phyloP scores from a whole-genome alignment of 371 early-diverging fungal species.

The Mortierella sp. region DNA sequence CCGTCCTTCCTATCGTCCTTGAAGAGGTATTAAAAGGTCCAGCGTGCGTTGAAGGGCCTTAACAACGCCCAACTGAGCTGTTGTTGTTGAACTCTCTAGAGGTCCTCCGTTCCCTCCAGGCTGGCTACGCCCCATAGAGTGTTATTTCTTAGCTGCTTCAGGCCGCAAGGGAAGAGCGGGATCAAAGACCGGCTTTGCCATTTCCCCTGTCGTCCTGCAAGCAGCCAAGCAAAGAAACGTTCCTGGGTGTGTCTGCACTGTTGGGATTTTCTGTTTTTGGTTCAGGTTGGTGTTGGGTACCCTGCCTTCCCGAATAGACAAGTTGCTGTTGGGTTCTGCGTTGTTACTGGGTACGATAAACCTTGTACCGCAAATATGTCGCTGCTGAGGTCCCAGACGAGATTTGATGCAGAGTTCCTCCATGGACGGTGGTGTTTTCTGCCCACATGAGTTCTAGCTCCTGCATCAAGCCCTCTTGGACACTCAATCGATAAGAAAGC shows the following conservation, averaged over 20 bases:
- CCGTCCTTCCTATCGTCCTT: background rate
- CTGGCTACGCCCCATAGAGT: background rate
- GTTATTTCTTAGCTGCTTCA: background rate
- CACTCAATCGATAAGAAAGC: background rate
- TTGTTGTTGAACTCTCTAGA: background rate
- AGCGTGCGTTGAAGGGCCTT: background rate
- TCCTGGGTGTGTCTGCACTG: background rate
- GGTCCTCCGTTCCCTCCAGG: background rate
- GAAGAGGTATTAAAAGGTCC: background rate
- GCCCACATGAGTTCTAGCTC: background rate
- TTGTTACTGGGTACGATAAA: background rate
- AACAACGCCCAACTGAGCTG: background rate
- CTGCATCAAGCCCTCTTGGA: background rate
- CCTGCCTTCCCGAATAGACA: background rate
- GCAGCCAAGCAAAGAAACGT: background rate
- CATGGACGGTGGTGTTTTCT: background rate
- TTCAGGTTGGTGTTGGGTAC: too few species aligned
- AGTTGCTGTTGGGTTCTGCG: background rate
- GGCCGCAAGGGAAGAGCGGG: background rate
- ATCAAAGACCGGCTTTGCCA: background rate
- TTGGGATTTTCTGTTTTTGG: background rate
- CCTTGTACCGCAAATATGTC: background rate
- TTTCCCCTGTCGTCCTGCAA: background rate
- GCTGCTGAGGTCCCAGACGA: background rate
- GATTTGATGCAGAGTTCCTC: constrained; percentile 12